A percentile compares a stretch with the other conserved stretches of the same genome.
phyloP scores from a whole-genome alignment of 306 rosid genomes.

The Casuarina glauca region DNA sequence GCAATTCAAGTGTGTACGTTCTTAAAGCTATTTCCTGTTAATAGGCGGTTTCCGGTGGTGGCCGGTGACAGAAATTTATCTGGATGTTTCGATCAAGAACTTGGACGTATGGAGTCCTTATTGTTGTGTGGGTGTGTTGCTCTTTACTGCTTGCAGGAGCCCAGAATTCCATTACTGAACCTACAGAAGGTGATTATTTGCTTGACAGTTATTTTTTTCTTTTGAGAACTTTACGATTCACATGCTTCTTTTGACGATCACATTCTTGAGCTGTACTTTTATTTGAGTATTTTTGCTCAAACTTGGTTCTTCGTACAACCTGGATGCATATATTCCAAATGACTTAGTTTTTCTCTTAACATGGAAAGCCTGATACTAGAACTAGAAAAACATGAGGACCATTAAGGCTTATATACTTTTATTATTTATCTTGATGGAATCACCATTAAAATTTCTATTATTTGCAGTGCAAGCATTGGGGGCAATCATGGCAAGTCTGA shows the following conservation, averaged over 20 bases:
- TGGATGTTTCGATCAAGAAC: constrained; percentile 58
- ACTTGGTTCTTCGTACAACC: not conserved
- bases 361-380: not conserved
- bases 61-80: constrained; percentile 27
- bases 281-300: not conserved
- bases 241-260: constrained; percentile 11
- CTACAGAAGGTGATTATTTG: constrained; percentile 57
- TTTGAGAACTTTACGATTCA: constrained; percentile 12
- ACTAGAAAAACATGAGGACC: not conserved
- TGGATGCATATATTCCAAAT: not conserved
- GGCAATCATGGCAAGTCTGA: constrained; percentile 52
- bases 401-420: not conserved
- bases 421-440: constrained; percentile 20
- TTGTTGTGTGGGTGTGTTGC: constrained; percentile 51
- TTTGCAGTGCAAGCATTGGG: constrained; percentile 74
- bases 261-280: constrained; percentile 4
- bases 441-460: constrained; percentile 24
- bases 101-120: constrained; percentile 36
- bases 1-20: not conserved
- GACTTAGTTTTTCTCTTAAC: not conserved
- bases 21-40: constrained; percentile 17
- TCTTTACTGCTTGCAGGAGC: constrained; percentile 41
- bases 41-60: constrained; percentile 30
- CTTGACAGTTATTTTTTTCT: constrained; percentile 1
- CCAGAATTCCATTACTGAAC: constrained; percentile 35